phyloP scores from a whole-genome alignment of 139 green algal genomes.

The Chara braunii region DNA sequence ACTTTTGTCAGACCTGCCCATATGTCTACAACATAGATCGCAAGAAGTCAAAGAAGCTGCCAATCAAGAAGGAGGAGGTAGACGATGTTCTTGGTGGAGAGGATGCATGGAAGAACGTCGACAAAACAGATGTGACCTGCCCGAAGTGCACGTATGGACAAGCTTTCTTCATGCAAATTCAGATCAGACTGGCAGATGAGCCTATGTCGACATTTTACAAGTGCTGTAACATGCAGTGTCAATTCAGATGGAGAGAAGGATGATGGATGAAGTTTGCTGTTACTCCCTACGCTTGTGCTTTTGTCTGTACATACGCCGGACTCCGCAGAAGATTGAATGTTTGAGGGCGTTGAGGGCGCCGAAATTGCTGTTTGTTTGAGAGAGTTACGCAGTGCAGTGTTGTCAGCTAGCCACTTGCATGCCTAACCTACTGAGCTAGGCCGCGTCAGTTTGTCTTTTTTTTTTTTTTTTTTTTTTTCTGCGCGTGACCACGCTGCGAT shows the following conservation, averaged over 20 bases:
- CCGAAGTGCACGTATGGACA: constrained; percentile 64
- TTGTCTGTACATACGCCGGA: no score
- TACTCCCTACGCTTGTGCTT: constrained; percentile 18
- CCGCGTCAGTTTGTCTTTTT: no score
- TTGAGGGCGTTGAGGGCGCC: no score
- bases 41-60: constrained; percentile 57
- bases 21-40: constrained; percentile 73
- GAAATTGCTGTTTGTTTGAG: no score
- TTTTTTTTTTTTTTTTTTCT: no score
- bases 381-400: no score
- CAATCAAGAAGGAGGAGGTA: constrained; percentile 65
- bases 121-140: constrained; percentile 68
- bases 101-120: constrained; percentile 81
- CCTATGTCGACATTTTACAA: constrained; percentile 85
- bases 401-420: no score
- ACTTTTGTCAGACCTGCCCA: constrained; percentile 69
- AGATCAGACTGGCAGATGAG: constrained; percentile 87
- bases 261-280: no score
- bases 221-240: constrained; percentile 52
- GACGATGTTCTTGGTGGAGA: constrained; percentile 83
- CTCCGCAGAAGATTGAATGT: no score
- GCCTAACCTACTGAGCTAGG: no score
- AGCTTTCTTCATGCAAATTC: constrained; percentile 88
- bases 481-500: no score
- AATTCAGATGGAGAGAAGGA: constrained; percentile 27